Base-by-base conservation (phyloP, 352 stramenopile species). In the Globisporangium megalacanthum region DNA sequence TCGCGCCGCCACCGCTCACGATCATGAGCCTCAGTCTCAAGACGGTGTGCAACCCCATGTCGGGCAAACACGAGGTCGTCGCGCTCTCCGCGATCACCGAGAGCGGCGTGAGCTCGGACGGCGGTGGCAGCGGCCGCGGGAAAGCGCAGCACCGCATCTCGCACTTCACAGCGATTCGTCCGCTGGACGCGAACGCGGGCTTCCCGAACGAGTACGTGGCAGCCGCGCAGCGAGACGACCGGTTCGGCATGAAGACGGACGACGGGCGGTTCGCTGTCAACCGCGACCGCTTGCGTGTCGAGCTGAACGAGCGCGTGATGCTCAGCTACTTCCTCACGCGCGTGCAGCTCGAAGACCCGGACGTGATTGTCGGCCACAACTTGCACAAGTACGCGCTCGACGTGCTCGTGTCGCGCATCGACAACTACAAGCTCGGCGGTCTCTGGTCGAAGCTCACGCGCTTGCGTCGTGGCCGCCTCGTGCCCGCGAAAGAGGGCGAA, bases 341-440 rank as follows among this genome's bases (percentile, higher is more conserved):
- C 58, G 75, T 99, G 39, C 92, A 98, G 52, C 73, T 66, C 35
- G 96, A 98, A 82, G 98, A 99, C 73, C 97, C 97, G 6, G 98
- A 99, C 65, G 86, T 99, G 8, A 85, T 99, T 33, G 89, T 99
- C 14, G 97, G 95, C 11, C 97, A 99, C 82, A 99, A 99, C 72
- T 83, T 99, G 49, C 94, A 97, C 77, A 97, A 97, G 45, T 99
- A 99, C 67, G 95, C 97, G 19, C 82, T 99, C 36, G 95, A 99
- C 66, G 79, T 99, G n/a, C 75, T 99, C 6, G 86, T 99, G 17
- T 94, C 77, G 25, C 86, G 97, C 25, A 97, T 97, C 52, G 81
- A 97, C 10, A 87, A 97, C 60, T 94, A 97, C 57, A 96, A 98
- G 17, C 55, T 94, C 10, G 85, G 85, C 49, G 79, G 80, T 4